These are phyloP conservation scores for Neurospora intermedia DNA, from an alignment of 495 filamentous ascomycete genomes.

Conservation along the genomic window DNA sequence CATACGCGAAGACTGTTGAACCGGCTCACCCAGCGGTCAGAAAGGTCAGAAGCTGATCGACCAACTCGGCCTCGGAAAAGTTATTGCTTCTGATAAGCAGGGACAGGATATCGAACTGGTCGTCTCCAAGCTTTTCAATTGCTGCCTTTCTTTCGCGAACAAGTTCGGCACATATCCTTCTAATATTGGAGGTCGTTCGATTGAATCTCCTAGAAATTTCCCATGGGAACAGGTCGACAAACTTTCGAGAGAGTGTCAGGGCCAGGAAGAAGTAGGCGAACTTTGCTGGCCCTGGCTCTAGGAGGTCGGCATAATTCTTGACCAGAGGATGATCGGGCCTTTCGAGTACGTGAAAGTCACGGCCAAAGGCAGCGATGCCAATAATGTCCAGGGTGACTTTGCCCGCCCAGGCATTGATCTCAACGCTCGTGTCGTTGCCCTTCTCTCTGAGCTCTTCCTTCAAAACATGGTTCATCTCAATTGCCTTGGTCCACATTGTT, in stretches of 20 bases:
- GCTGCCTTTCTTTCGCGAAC: conserved; percentile 54
- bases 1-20: not conserved
- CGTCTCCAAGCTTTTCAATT: conserved; percentile 36
- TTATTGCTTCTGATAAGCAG: conserved; percentile 63
- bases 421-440: conserved; percentile 38
- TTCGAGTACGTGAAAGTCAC: conserved; percentile 59
- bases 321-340: conserved; percentile 52
- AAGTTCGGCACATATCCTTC: conserved; percentile 48
- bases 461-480: conserved; percentile 13
- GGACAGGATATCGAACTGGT: conserved; percentile 65
- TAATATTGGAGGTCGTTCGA: conserved; percentile 44
- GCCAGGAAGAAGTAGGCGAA: conserved; percentile 33
- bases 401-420: conserved; percentile 55
- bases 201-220: conserved; percentile 49
- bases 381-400: conserved; percentile 78
- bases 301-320: conserved; percentile 50
- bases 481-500: conserved; percentile 63
- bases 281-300: conserved; percentile 31
- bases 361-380: conserved; percentile 67
- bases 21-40: conserved; percentile 45
- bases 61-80: conserved; percentile 64
- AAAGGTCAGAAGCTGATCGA: conserved; percentile 88
- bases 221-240: conserved; percentile 46
- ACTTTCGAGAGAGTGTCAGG: conserved; percentile 33
- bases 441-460: conserved; percentile 26